Percentiles rank a stretch among this genome's conserved stretches.
These are phyloP conservation scores for Chrysanthemum lavandulifolium DNA, from an alignment of 129 eudicot genomes.

Conservation along the genomic window DNA sequence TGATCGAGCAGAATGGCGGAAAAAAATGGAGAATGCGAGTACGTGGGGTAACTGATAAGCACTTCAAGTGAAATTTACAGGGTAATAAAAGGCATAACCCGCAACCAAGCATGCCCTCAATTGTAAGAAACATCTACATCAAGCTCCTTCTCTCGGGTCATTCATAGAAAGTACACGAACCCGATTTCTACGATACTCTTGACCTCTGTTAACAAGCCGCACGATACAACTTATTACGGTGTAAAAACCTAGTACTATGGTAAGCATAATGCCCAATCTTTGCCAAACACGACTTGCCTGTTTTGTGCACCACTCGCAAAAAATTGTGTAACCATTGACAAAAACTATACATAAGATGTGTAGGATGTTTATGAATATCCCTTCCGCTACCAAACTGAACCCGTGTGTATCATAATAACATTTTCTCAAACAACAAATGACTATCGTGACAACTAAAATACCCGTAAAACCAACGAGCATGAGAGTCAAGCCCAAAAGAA, in stretches of 20 bases:
- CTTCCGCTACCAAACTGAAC: neutral
- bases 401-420: neutral
- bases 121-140: neutral
- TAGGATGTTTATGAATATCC: neutral
- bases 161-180: constrained; percentile 8
- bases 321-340: constrained; percentile 2
- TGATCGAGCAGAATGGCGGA: no score
- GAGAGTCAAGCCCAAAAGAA: neutral
- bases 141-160: constrained; percentile 11
- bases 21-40: no score
- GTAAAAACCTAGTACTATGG: neutral
- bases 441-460: neutral
- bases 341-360: neutral
- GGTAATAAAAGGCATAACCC: no score
- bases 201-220: neutral
- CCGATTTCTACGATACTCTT: constrained; percentile 3
- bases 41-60: no score
- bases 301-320: constrained; percentile 18
- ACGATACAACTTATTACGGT: neutral
- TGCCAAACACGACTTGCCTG: neutral
- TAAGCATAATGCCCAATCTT: neutral
- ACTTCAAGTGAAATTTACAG: no score
- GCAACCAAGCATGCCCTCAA: neutral
- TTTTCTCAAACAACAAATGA: neutral
- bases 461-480: constrained; percentile 10